Conservation (phyloP, 345 rosid species). For the Nephelium lappaceum region DNA sequence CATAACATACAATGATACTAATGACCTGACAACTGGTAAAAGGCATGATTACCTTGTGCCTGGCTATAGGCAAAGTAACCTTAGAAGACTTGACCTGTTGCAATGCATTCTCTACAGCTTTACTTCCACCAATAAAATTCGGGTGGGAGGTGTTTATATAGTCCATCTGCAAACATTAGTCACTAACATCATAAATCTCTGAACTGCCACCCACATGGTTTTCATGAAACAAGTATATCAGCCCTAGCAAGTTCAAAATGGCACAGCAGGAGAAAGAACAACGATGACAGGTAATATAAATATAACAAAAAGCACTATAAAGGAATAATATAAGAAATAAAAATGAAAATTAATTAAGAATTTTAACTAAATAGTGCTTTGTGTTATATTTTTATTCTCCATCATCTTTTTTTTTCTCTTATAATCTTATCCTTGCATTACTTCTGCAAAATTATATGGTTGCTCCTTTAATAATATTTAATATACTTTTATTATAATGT, state of each 20-base stretch:
- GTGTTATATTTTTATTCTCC: no score
- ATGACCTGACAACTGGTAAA: background rate
- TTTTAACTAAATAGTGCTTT: no score
- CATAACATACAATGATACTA: background rate
- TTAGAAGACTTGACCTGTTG: conserved; percentile 76
- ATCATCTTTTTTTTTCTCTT: no score
- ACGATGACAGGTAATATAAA: background rate
- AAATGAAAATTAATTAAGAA: background rate
- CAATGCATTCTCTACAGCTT: conserved; percentile 77
- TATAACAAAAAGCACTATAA: conserved; percentile 2
- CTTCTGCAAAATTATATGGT: no score
- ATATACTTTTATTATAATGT: no score
- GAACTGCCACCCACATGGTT: background rate
- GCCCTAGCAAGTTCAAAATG: background rate
- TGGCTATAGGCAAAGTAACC: conserved; percentile 53
- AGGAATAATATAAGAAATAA: background rate
- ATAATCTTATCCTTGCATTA: no score
- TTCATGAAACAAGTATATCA: background rate
- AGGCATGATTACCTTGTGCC: conserved; percentile 59
- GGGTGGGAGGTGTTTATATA: conserved; percentile 95
- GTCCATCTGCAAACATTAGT: conserved; percentile 72
- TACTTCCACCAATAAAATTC: conserved; percentile 89
- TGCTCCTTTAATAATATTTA: no score
- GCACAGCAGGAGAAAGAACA: background rate
- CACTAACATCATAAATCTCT: background rate